phyloP scores from a whole-genome alignment of 2,329 filamentous ascomycete species.

The Aspergillus eucalypticola region DNA sequence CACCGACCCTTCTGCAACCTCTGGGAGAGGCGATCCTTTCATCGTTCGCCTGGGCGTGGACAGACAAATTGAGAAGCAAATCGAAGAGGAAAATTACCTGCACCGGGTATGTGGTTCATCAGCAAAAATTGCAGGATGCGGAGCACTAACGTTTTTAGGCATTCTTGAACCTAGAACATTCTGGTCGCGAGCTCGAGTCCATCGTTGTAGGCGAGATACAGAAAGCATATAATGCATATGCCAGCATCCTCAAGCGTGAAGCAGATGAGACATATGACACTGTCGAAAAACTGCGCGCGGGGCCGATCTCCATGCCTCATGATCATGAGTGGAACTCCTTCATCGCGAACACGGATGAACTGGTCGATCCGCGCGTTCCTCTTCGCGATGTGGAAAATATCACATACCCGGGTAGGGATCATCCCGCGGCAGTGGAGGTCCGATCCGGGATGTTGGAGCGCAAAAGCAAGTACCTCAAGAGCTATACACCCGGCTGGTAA shows the following conservation, averaged over 20 bases:
- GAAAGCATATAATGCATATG: conserved; percentile 93
- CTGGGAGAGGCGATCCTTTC: conserved; percentile 89
- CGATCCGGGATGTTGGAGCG: conserved; percentile 88
- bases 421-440: conserved; percentile 80
- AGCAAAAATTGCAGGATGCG: not conserved
- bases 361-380: conserved; percentile 81
- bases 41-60: conserved; percentile 83
- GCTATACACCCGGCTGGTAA: conserved; percentile 92
- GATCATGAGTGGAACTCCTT: conserved; percentile 89
- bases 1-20: conserved; percentile 70
- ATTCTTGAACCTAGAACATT: conserved; percentile 90
- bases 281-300: conserved; percentile 77
- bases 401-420: conserved; percentile 85
- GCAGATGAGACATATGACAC: conserved; percentile 77
- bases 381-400: conserved; percentile 79
- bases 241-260: conserved; percentile 87
- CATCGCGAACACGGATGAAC: conserved; percentile 76
- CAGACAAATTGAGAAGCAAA: conserved; percentile 84
- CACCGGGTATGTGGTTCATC: conserved; percentile 68
- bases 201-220: conserved; percentile 98
- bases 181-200: conserved; percentile 89
- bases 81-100: conserved; percentile 96
- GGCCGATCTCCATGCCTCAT: conserved; percentile 89
- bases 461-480: conserved; percentile 98
- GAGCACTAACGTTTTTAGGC: conserved; percentile 58